Percentiles rank a stretch among this genome's conserved stretches.
phyloP scores from a whole-genome alignment of 192 early-diverging fungal species.

The Gamsiella multidivaricata region DNA sequence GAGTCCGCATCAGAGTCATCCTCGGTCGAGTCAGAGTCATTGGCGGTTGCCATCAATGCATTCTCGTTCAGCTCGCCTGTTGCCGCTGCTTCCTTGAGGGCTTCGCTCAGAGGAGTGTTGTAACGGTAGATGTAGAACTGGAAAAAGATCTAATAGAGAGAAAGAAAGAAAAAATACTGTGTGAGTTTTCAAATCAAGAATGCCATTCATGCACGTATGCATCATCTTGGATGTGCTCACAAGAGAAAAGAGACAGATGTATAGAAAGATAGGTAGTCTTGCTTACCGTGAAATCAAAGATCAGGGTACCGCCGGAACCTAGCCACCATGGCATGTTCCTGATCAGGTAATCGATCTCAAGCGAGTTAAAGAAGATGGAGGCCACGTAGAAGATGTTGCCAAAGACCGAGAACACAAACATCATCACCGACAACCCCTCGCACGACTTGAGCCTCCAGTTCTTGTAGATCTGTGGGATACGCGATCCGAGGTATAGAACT shows the following conservation, averaged over 20 bases:
- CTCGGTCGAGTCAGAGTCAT: slow-evolving; percentile 1
- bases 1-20: slow-evolving; percentile 8
- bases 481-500: slow-evolving; percentile 72
- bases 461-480: slow-evolving; percentile 86
- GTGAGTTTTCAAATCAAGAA: too few species aligned
- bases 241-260: neutral
- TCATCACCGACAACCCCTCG: slow-evolving; percentile 82
- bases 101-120: slow-evolving; percentile 40
- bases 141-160: slow-evolving; percentile 68
- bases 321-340: slow-evolving; percentile 82
- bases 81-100: slow-evolving; percentile 45
- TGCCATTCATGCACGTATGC: too few species aligned
- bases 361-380: slow-evolving; percentile 83
- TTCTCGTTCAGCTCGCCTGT: slow-evolving; percentile 42
- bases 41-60: slow-evolving; percentile 33
- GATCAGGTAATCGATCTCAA: slow-evolving; percentile 70
- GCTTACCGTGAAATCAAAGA: slow-evolving; percentile 80
- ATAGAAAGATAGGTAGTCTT: neutral
- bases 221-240: too few species aligned
- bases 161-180: neutral
- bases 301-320: slow-evolving; percentile 77
- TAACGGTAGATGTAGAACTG: slow-evolving; percentile 72
- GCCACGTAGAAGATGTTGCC: slow-evolving; percentile 76
- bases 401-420: slow-evolving; percentile 86
- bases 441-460: slow-evolving; percentile 77